Evolutionary conservation across 495 filamentous ascomycete genomes (phyloP), one percentile per base, ranked within the genome.

Genomic region (Haplographium delicatum): DNA sequence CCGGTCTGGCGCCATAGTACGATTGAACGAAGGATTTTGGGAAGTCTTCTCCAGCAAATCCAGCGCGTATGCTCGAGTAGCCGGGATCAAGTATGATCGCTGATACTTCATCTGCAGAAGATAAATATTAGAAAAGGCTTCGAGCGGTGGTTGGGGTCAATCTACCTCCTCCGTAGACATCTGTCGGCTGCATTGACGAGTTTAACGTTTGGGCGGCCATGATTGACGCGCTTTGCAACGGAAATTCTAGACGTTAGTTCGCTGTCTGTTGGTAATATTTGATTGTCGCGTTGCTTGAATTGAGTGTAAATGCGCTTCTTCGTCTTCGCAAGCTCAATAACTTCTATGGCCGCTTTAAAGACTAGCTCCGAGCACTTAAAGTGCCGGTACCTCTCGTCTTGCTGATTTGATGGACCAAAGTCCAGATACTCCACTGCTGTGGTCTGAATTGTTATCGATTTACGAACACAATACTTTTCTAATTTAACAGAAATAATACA

Each of bases 71-170:
- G 59, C 81, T 86, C 38, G 84, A 87, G 71, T 86, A 96, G 34
- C 94, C 93, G 3, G 94, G 86, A 61, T 98, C 93, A 58, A 98
- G 88, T 19, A 98, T 88, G 61, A 98, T 87, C 22, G 93, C 93
- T 13, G 89, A 93, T 44, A 98, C 89, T 69, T 98, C 93, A 73
- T 98, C 93, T 95, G 54, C 53, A 44, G 39, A 45, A 8, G 40
- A n/a, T n/a, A n/a, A n/a, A n/a, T n/a, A 35, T 31, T 43, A 30
- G 44, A 22, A 30, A 23, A 35, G 18, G 26, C 16, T 16, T 7
- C 28, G 27, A 23, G 38, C 25, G 27, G 40, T n/a, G 22, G 44
- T 51, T 52, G 50, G 47, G 59, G 53, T 26, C 30, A 43, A 74
- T 76, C 63, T 74, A 89, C 86, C 86, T 81, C 86, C 86, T 56